Evolutionary conservation across 169 alveolate species (phyloP), one percentile per base, ranked within the genome.

Genomic region (Plasmodium adleri): DNA sequence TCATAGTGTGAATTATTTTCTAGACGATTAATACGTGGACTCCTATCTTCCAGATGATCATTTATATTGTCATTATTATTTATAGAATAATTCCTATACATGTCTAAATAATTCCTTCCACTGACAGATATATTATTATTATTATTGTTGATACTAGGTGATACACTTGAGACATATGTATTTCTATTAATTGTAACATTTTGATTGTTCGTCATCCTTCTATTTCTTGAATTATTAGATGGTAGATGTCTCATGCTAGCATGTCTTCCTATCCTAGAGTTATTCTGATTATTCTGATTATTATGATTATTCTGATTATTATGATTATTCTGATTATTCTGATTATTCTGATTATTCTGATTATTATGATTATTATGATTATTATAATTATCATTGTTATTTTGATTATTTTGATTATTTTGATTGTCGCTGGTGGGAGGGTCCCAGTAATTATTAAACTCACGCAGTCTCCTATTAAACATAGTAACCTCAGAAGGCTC

Each of bases 401-500:
- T 59, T 3, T 47, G 50, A 8, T 49, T 43, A 45, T 32, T 54
- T n/a, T 59, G 5, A 47, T 50, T 64, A 13, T 32, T 54, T 50
- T 76, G 59, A 28, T 47, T 0, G 2, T 86, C 75, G 49, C 49
- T 71, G 24, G 67, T 72, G 24, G 50, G 12, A 12, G 47, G 39
- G 13, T 80, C 72, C 80, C 74, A 80, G 32, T 70, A 86, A 47
- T 60, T 86, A 28, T 86, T 72, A 24, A 83, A 83, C 32, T 83
- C 91, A 28, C 91, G 45, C 47, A 83, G 17, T 5, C 91, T 56
- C 43, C 91, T 83, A 39, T 83, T 83, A 13, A 83, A 64, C 91
- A 83, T 83, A 47, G 91, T 71, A 60, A 83, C 86, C 60, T 83
- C 91, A 28, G 91, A 59, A 3, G 91, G 73, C 4, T 83, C 91